A percentile compares a stretch with the other conserved stretches of the same genome.
These are phyloP conservation scores for Kingdonia uniflora DNA, from an alignment of 164 flowering plant genomes.

Conservation along the genomic window DNA sequence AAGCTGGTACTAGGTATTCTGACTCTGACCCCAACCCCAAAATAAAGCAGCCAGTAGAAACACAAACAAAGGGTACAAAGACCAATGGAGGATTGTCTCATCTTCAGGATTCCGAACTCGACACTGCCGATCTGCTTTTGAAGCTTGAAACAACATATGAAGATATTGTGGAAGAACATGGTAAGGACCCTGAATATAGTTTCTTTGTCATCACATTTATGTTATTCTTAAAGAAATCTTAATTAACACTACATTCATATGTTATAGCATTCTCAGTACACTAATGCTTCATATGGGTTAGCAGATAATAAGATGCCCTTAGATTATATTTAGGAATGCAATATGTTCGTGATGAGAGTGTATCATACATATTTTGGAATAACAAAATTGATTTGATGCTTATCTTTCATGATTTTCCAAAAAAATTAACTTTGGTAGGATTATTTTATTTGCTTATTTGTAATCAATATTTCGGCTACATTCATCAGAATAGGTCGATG, in stretches of 20 bases:
- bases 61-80: not conserved
- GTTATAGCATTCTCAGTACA: too few relatives aligned
- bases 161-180: conserved; percentile 27
- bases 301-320: too few relatives aligned
- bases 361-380: too few relatives aligned
- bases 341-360: too few relatives aligned
- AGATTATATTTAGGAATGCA: too few relatives aligned
- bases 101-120: conserved; percentile 21
- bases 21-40: not conserved
- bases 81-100: conserved; percentile 8
- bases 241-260: not conserved
- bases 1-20: conserved; percentile 2
- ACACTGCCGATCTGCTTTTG: conserved; percentile 33
- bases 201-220: not conserved
- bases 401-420: too few relatives aligned
- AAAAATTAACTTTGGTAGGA: too few relatives aligned
- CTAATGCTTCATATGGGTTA: too few relatives aligned
- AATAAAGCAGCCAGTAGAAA: not conserved
- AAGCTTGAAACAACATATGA: conserved; percentile 38
- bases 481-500: too few relatives aligned
- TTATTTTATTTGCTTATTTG: too few relatives aligned
- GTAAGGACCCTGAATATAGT: conserved; percentile 21
- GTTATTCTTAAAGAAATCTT: not conserved
- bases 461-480: too few relatives aligned
- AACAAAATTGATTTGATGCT: too few relatives aligned